Evolutionary conservation across 1,284 basidiomycete species (phyloP), one percentile per base, ranked within the genome.

Genomic region (Naganishia albida): DNA sequence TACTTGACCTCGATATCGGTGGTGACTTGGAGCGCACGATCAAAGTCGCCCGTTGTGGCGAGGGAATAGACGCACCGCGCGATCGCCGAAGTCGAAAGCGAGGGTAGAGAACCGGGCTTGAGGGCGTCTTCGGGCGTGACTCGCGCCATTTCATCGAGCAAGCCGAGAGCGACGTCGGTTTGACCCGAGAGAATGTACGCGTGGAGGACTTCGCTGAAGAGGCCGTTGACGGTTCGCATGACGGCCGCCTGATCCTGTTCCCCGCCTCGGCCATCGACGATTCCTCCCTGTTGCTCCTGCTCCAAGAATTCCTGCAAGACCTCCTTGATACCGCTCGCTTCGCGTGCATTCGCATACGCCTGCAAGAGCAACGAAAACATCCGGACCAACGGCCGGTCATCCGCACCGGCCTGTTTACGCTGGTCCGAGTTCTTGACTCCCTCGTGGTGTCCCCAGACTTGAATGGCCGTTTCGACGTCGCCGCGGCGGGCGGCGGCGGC

Each of bases 171-270:
- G 52, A 83, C 84, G 2, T 85, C 83, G 0, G 87, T 81, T 65
- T 87, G 81, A 4, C 86, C 86, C 39, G 82, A 84, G 20, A 80
- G 82, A 81, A 95, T 89, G 78, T 90, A 87, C 0, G 86, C 85
- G 50, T 85, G 81, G 62, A 95, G 85, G 85, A 93, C 89, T 68
- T 83, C 80, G 68, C 87, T 87, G 86, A 86, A 93, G 1, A 90
- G 18, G 13, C 46, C 57, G 3, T 40, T 15, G 28, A 60, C 44
- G 26, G 46, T 40, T 8, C 57, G 57, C 48, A 50, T 49, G 12
- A 25, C 48, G 7, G 34, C 34, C 46, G 7, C 18, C 54, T 63
- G 63, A 10, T 10, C 26, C 39, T 66, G 68, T 53, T 67, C 66
- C 46, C 53, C 34, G 6, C 55, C 30, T 6, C 57, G 52, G 20